Conservation (phyloP, 2,329 filamentous ascomycete species). For the Neurospora sp. region DNA sequence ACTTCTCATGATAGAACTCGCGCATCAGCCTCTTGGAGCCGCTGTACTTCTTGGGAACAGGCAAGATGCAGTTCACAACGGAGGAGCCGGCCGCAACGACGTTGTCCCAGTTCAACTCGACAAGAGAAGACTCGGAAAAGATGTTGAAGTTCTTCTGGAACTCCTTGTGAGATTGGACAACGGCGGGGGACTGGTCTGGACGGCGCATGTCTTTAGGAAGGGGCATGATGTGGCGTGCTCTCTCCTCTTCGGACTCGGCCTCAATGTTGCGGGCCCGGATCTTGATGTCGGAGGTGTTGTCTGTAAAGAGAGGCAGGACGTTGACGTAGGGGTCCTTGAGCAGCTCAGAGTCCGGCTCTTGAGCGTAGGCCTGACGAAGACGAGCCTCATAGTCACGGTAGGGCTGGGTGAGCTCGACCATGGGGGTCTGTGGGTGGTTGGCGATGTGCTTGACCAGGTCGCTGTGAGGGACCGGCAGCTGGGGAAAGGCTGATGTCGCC, state of each 20-base stretch:
- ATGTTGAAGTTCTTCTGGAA: slow-evolving; percentile 73
- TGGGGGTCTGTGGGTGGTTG: slow-evolving; percentile 39
- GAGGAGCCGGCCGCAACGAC: slow-evolving; percentile 73
- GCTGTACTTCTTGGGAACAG: slow-evolving; percentile 53
- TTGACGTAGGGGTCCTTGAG: slow-evolving; percentile 51
- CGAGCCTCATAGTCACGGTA: slow-evolving; percentile 59
- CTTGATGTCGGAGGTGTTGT: slow-evolving; percentile 45
- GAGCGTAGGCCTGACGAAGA: slow-evolving; percentile 58
- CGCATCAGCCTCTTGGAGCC: slow-evolving; percentile 52
- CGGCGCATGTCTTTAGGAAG: slow-evolving; percentile 53
- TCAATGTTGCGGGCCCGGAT: slow-evolving; percentile 51
- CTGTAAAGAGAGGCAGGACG: slow-evolving; percentile 54
- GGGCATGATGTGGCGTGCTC: slow-evolving; percentile 59
- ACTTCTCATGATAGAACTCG: slow-evolving; percentile 71
- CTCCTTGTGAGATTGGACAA: slow-evolving; percentile 55
- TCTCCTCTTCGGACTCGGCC: slow-evolving; percentile 48
- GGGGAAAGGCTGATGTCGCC: slow-evolving; percentile 28
- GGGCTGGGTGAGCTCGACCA: slow-evolving; percentile 51
- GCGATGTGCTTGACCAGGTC: slow-evolving; percentile 44
- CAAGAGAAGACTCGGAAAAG: slow-evolving; percentile 70
- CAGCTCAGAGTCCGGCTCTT: slow-evolving; percentile 49
- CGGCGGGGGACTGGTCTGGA: slow-evolving; percentile 51
- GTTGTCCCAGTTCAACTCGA: slow-evolving; percentile 72
- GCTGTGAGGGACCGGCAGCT: slow-evolving; percentile 35
- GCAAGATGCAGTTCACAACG: slow-evolving; percentile 68